Evolutionary conservation across 164 flowering plant species (phyloP).

Genomic region (Sedum album): DNA sequence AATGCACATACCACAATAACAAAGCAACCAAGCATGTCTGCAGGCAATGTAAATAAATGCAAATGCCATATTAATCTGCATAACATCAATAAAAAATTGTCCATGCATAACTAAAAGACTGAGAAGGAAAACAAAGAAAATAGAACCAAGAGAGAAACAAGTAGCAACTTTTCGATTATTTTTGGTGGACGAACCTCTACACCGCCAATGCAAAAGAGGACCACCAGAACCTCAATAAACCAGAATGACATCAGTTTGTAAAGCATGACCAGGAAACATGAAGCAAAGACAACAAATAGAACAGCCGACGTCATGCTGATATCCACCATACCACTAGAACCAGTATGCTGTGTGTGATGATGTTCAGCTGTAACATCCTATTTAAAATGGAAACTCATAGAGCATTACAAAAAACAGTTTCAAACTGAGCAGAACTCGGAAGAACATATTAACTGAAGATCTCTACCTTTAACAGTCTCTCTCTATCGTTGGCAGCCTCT

Average conservation of each 20-base stretch:
- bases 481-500: conserved; percentile 87
- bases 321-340: conserved; percentile 60
- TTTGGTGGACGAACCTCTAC: conserved; percentile 73
- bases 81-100: too few relatives aligned
- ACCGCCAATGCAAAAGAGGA: conserved; percentile 94
- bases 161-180: too few relatives aligned
- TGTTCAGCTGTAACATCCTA: conserved; percentile 77
- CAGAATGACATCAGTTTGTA: conserved; percentile 88
- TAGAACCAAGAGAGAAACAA: too few relatives aligned
- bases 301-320: conserved; percentile 73
- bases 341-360: conserved; percentile 22
- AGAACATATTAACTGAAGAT: neutral
- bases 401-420: too few relatives aligned
- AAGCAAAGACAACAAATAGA: conserved; percentile 80
- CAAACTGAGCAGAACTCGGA: neutral
- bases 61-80: too few relatives aligned
- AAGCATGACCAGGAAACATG: conserved; percentile 82
- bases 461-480: conserved; percentile 70
- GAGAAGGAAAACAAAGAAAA: too few relatives aligned
- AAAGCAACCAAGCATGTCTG: conserved; percentile 60
- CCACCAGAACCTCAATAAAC: conserved; percentile 90
- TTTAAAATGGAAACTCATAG: neutral
- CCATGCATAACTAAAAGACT: too few relatives aligned
- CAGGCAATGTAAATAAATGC: conserved; percentile 39
- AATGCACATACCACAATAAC: conserved; percentile 37